phyloP scores from a whole-genome alignment of 2,329 filamentous ascomycete species.

The Cladosporium sp. region DNA sequence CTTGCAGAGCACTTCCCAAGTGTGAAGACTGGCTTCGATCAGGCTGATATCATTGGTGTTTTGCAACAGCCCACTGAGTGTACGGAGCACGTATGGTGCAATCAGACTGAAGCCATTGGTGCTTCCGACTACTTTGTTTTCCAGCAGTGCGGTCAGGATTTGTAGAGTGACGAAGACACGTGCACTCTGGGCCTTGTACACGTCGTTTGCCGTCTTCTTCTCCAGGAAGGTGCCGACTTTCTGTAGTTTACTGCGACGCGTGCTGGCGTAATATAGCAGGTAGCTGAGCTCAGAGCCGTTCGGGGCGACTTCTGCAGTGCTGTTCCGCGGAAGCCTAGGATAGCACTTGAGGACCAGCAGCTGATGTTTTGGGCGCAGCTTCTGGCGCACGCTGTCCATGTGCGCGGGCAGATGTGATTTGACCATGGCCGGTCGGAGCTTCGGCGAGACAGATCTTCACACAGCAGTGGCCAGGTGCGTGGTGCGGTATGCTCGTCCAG shows the following conservation, averaged over 20 bases:
- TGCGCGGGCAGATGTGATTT: conserved; percentile 32
- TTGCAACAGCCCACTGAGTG: conserved; percentile 74
- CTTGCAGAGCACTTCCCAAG: conserved; percentile 84
- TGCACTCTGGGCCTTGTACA: conserved; percentile 86
- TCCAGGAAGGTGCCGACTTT: conserved; percentile 95
- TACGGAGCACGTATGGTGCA: conserved; percentile 75
- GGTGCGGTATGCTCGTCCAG: conserved; percentile 2
- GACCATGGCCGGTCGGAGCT: conserved; percentile 23
- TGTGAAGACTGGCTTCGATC: conserved; percentile 84
- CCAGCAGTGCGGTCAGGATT: conserved; percentile 86
- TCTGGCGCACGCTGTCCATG: conserved; percentile 28
- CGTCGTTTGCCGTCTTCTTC: conserved; percentile 88
- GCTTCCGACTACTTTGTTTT: conserved; percentile 63
- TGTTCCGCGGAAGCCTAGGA: conserved; percentile 83
- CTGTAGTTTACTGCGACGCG: conserved; percentile 89
- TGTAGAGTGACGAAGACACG: conserved; percentile 86
- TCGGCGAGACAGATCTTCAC: conserved; percentile 6
- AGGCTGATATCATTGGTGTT: conserved; percentile 85
- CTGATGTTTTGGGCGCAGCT: conserved; percentile 62
- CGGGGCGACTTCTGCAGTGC: conserved; percentile 83
- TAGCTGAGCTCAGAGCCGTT: conserved; percentile 97
- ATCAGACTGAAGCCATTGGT: conserved; percentile 86
- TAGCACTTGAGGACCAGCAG: conserved; percentile 96
- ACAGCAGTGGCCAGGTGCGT: conserved; percentile 9
- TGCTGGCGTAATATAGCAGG: conserved; percentile 93